Conservation (phyloP, 2,329 filamentous ascomycete species). For the Coniochaeta sp. region DNA sequence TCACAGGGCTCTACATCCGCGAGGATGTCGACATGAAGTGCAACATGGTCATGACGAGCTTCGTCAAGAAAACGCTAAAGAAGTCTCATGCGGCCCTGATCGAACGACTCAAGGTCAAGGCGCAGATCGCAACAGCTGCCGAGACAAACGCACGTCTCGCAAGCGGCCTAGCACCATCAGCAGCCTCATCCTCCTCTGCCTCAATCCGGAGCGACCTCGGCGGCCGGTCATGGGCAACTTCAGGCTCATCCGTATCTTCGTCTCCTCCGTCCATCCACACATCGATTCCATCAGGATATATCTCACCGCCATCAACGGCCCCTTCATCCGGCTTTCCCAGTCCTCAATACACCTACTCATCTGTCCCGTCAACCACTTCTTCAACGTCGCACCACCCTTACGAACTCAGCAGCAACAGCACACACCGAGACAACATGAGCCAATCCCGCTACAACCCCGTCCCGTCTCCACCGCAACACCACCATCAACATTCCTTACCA, state of each 20-base stretch:
- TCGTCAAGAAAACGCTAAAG: constrained; percentile 77
- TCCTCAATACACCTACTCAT: background rate
- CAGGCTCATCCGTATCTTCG: background rate
- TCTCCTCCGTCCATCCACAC: background rate
- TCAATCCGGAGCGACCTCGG: background rate
- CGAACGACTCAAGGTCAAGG: constrained; percentile 50
- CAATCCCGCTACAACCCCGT: background rate
- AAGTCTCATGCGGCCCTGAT: constrained; percentile 68
- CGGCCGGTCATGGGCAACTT: background rate
- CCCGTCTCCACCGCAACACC: background rate
- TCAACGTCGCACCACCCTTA: background rate
- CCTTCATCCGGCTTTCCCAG: background rate
- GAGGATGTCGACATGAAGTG: constrained; percentile 82
- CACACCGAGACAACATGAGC: background rate
- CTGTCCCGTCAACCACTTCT: background rate
- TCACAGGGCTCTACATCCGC: constrained; percentile 68
- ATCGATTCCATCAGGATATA: background rate
- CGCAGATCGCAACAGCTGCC: constrained; percentile 21
- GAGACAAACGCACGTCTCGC: background rate
- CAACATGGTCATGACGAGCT: constrained; percentile 66
- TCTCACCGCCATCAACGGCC: background rate
- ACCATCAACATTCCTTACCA: background rate
- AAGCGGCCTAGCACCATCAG: background rate
- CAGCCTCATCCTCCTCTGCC: background rate
- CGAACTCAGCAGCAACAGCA: background rate